Base-by-base conservation (phyloP, 2,329 filamentous ascomycete genomes). In the Sporothrix protearum region DNA sequence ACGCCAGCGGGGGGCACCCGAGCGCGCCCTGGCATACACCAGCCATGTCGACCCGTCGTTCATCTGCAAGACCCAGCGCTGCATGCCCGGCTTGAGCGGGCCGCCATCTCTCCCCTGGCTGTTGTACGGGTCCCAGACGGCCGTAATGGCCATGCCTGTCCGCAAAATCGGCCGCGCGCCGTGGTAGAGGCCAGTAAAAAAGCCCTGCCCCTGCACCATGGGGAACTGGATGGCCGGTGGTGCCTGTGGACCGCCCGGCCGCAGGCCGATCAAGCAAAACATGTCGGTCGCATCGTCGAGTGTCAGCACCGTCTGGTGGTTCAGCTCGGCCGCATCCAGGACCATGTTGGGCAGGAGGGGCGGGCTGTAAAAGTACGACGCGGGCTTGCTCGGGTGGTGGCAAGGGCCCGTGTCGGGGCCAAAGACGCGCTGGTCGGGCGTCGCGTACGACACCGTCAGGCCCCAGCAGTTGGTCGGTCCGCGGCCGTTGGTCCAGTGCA, bases 131-230 rank as follows among this genome's bases (percentile, higher is more conserved):
- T 42, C 36, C 59, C n/a, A 14, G 7, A 71, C 39, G 1, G 70
- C 68, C 61, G 68, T 10, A 19, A 75, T 69, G 28, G 73, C 72
- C 51, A 61, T 86, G 0, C 88, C 89, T 28, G 90, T 91, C 76
- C 94, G 89, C 57, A 98, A 85, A 3, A 90, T 78, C 0, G 95
- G 95, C 8, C 88, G 89, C 0, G 88, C 85, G 39, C 89, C 88
- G 70, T 84, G 85, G 80, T 94, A 98, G 22, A 91, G 80, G 0
- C 85, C 94, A 4, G 94, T 97, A 22, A 97, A 84, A 76, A 94
- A 97, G 0, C 88, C 91, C 89, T 96, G 96, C 12, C 96, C 96
- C 78, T 98, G 95, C 0, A 97, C 89, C 8, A 97, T 78, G 0
- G 94, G 94, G 75, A 97, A 93, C 0, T 88, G 90, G 25, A 98